These are phyloP conservation scores for Ophiognomonia clavigignenti-juglandacearum DNA, from an alignment of 2,329 filamentous ascomycete species.

Conservation along the genomic window DNA sequence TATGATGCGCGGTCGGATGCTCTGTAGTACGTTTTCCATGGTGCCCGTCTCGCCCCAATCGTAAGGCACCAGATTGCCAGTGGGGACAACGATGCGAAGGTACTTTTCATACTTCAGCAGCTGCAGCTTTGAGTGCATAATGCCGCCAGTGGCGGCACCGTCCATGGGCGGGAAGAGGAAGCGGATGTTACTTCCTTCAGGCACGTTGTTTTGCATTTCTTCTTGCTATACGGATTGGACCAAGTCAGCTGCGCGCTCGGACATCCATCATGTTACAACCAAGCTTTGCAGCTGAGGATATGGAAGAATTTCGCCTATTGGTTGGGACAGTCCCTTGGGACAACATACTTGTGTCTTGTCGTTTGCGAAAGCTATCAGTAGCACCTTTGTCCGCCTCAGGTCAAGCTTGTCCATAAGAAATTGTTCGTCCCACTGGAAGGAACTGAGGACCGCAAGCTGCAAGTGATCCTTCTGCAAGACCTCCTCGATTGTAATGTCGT, in stretches of 20 bases:
- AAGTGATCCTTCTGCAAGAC: constrained; percentile 70
- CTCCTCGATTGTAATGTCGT: constrained; percentile 86
- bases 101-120: constrained; percentile 72
- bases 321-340: background rate
- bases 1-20: background rate
- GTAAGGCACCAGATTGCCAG: constrained; percentile 77
- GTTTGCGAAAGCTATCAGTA: constrained; percentile 53
- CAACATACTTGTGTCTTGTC: constrained; percentile 46
- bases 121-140: constrained; percentile 95
- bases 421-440: constrained; percentile 79
- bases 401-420: constrained; percentile 75
- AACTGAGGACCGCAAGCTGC: constrained; percentile 74
- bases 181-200: constrained; percentile 50
- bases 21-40: constrained; percentile 70
- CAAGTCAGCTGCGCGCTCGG: constrained; percentile 2
- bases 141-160: constrained; percentile 44
- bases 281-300: background rate
- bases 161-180: constrained; percentile 83
- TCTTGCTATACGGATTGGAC: constrained; percentile 41
- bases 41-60: constrained; percentile 85
- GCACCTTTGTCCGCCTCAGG: constrained; percentile 52
- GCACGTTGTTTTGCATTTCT: constrained; percentile 44
- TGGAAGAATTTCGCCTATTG: background rate
- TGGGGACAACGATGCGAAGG: constrained; percentile 77
- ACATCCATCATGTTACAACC: background rate